A percentile compares a stretch with the other conserved stretches of the same genome.
Conservation (phyloP, 2,329 filamentous ascomycete genomes). For the Scedosporium aurantiacum region DNA sequence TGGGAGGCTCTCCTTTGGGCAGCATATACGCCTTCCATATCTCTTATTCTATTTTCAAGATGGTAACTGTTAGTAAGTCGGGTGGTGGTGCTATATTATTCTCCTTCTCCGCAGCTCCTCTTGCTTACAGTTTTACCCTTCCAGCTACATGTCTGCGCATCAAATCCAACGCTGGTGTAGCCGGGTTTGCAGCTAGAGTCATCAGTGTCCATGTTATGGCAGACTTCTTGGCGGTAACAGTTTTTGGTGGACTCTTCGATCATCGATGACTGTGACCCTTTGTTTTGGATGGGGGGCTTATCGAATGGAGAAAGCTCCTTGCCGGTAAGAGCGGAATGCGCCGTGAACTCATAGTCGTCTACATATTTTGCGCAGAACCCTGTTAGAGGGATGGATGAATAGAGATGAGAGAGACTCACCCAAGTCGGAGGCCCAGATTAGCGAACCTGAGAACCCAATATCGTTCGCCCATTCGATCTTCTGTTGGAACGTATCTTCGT, state of each 20-base stretch:
- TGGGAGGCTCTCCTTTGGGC: not conserved
- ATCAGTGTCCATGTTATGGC: not conserved
- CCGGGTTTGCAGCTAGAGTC: constrained; percentile 1
- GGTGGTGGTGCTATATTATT: constrained; percentile 11
- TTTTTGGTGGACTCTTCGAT: not conserved
- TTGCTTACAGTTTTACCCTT: constrained; percentile 19
- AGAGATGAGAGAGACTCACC: constrained; percentile 2
- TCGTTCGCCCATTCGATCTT: constrained; percentile 13
- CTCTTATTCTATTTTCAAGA: not conserved
- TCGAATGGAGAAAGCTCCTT: constrained; percentile 5
- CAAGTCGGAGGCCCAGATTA: constrained; percentile 14
- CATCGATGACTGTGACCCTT: not conserved
- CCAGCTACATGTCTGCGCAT: constrained; percentile 34
- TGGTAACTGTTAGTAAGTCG: not conserved
- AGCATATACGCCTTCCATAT: not conserved
- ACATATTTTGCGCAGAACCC: not conserved
- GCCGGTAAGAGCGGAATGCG: not conserved
- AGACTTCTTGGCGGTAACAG: not conserved
- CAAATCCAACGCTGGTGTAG: constrained; percentile 6
- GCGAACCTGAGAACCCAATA: constrained; percentile 10
- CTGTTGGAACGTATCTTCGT: constrained; percentile 11
- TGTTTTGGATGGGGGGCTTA: not conserved
- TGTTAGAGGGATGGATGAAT: not conserved
- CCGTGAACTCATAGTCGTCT: constrained; percentile 3
- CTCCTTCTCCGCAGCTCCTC: constrained; percentile 5